Evolutionary conservation across 352 stramenopile genomes (phyloP), one percentile per base, ranked within the genome.

Genomic region (Plasmopara halstedii): DNA sequence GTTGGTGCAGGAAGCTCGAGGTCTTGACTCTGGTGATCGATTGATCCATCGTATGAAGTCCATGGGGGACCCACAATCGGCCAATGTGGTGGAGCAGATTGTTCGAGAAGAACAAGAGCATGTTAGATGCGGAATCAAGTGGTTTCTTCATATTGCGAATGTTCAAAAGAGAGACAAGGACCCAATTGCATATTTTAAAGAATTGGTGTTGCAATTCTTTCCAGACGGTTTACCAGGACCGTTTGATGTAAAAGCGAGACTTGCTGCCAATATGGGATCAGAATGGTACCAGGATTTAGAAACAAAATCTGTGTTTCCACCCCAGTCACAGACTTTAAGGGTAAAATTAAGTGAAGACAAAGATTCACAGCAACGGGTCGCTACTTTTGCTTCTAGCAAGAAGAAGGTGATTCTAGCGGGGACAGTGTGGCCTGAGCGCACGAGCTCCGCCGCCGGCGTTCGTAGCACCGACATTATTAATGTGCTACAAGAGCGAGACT

Each of bases 381-480:
- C 60, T 8, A 62, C 60, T 15, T 85, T 85, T 22, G 62, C 67
- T 8, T 47, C 65, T 15, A 66, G 58, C 42, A 85, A 89, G 53
- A 81, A 78, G 37, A 83, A 78, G 36, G 63, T 88, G 19, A 62
- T 93, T 42, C 35, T 93, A 18, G 60, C 70, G 0, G 81, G 81
- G 0, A 80, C 67, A 0, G 81, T 93, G 21, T 95, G 80, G 85
- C 85, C 87, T 6, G 83, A 96, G 56, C 75, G 79, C 6, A 92
- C 85, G 29, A 89, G 77, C 42, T 94, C 83, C 2, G 88, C 88
- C 2, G 88, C 88, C 13, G 88, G 88, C 8, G 85, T 93, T 6
- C 72, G 86, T 21, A 96, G 79, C 18, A 70, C 64, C 17, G 78
- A 88, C 40, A 55, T 93, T 21, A 86, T 93, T 43, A 58, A 56